Base-by-base conservation (phyloP, 192 early-diverging fungal species). In the Bifiguratus adelaidae region DNA sequence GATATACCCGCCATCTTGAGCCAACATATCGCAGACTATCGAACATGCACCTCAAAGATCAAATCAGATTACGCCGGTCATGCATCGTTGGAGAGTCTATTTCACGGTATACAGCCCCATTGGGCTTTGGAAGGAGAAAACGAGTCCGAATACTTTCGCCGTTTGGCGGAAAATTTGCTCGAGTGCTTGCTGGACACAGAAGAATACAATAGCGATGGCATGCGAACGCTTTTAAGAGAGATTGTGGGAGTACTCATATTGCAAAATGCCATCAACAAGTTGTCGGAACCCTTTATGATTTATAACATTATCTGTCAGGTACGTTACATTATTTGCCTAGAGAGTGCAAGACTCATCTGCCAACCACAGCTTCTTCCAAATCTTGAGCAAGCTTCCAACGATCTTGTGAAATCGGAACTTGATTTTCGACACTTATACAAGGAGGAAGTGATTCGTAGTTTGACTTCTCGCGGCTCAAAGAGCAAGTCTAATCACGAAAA, bases 101-200 rank as follows among this genome's bases (percentile, higher is more conserved):
- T 74, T 46, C 68, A 74, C 54, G 72, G 72, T 16, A 48, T 70
- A 26, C 72, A 74, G 22, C 72, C 72, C 0, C 72, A 74, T 42
- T 68, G 70, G 60, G 72, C 68, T 0, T 27, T 74, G 1, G 50
- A 58, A 24, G 60, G 53, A 35, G 47, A 61, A 5, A 41, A 60
- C 11, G 72, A 74, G 26, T 54, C 61, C 30, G 72, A 74, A 15
- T 74, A 74, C 25, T 22, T 67, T 0, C 55, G 68, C 9, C 48
- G 62, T n/a, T 32, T 74, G 3, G 43, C 68, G 1, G 68, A 70
- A 9, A 50, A 67, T 27, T 30, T 74, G 3, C 51, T 74, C 12
- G 45, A 40, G 12, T 22, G 52, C 8, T 15, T 74, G 11, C 48
- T 74, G 0, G 57, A 60, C 2, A 36, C 47, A 20, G 26, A 60